phyloP scores from a whole-genome alignment of 768 basidiomycete genomes.

The Mycena maculata region DNA sequence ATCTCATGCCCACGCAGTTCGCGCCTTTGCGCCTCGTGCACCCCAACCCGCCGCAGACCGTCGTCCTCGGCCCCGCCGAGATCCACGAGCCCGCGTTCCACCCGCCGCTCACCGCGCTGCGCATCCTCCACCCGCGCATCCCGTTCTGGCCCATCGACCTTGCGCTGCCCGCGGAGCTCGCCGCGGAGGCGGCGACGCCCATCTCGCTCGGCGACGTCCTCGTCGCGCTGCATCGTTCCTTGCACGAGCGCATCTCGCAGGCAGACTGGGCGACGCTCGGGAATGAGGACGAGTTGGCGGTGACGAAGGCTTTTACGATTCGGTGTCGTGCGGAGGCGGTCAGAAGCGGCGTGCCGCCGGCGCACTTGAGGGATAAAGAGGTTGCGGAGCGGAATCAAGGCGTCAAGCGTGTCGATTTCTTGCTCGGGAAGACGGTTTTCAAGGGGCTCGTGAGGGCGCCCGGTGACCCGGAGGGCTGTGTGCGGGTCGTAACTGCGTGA shows the following conservation, averaged over 20 bases:
- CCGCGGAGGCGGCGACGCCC: not conserved
- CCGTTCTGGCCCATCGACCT: constrained; percentile 56
- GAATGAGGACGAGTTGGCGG: constrained; percentile 42
- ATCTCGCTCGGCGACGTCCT: constrained; percentile 28
- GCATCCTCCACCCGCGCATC: constrained; percentile 53
- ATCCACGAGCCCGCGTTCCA: constrained; percentile 47
- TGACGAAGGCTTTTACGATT: constrained; percentile 39
- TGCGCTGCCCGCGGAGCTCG: not conserved
- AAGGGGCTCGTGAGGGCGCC: constrained; percentile 47
- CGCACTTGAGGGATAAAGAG: constrained; percentile 42
- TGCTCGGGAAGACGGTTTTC: constrained; percentile 49
- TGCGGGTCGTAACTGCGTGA: constrained; percentile 17
- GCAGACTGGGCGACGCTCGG: constrained; percentile 26
- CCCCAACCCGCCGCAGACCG: constrained; percentile 6
- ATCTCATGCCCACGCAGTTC: constrained; percentile 47
- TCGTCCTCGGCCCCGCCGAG: not conserved
- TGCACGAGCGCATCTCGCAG: constrained; percentile 31
- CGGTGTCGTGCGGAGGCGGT: constrained; percentile 47
- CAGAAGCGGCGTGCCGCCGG: constrained; percentile 50
- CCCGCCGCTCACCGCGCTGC: constrained; percentile 51
- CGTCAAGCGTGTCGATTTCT: constrained; percentile 54
- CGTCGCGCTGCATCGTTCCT: constrained; percentile 17
- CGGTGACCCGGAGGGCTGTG: constrained; percentile 27
- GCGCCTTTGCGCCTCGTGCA: constrained; percentile 6
- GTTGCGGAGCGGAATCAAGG: constrained; percentile 49